Conservation (phyloP, 2,329 filamentous ascomycete genomes). For the Harringtonia lauricola region DNA sequence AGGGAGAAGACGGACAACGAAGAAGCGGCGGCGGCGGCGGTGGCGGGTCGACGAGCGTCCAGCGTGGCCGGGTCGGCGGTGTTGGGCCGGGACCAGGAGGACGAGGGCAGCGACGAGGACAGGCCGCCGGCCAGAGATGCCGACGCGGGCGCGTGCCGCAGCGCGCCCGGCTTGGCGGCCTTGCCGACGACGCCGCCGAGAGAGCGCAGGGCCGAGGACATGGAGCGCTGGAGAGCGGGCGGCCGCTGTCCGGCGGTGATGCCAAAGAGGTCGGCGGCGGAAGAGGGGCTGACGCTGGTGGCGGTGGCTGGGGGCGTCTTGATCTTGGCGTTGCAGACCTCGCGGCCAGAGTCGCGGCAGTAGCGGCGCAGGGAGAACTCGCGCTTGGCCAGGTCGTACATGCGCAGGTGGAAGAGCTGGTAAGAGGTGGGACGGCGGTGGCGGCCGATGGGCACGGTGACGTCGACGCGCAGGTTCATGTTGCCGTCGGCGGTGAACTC, state of each 20-base stretch:
- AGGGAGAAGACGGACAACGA: no score
- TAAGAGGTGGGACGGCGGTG: conserved; percentile 49
- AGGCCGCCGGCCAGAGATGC: no score
- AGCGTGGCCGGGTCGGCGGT: conserved; percentile 2
- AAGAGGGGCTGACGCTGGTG: no score
- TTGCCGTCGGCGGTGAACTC: conserved; percentile 85
- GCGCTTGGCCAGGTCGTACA: conserved; percentile 79
- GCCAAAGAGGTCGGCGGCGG: no score
- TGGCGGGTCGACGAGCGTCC: no score
- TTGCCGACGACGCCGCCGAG: conserved; percentile 20
- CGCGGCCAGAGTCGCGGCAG: conserved; percentile 82
- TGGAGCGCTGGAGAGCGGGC: conserved; percentile 33
- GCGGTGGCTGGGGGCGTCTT: conserved; percentile 38
- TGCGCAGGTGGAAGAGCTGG: conserved; percentile 83
- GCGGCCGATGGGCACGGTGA: conserved; percentile 43
- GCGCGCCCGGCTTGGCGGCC: background rate
- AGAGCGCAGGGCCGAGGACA: conserved; percentile 35
- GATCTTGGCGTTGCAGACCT: conserved; percentile 80
- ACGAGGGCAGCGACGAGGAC: no score
- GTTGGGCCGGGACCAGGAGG: background rate
- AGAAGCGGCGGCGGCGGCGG: conserved; percentile 15
- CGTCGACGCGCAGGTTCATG: conserved; percentile 91
- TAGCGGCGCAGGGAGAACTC: conserved; percentile 89
- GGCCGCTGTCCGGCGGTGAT: conserved; percentile 19
- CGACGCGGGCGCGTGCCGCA: background rate